Percentiles rank a stretch among this genome's conserved stretches.
Conservation (phyloP, 139 green algal species). For the Chlorella vulgaris region DNA sequence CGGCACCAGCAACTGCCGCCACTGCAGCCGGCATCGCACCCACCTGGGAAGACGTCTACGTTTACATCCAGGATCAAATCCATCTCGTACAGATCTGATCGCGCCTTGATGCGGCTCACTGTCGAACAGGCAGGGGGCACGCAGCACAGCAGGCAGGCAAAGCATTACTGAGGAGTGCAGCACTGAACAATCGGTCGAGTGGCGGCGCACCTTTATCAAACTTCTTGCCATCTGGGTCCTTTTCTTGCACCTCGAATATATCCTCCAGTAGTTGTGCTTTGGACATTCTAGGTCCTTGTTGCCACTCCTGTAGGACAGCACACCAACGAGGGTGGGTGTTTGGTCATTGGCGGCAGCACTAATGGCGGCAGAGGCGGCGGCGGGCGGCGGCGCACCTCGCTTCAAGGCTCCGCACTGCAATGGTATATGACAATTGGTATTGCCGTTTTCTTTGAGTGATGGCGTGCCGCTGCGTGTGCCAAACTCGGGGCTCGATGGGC, state of each 20-base stretch:
- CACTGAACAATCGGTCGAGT: neutral
- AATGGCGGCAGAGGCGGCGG: too few species aligned
- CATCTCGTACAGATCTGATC: constrained; percentile 92
- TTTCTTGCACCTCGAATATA: constrained; percentile 88
- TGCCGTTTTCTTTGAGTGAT: too few species aligned
- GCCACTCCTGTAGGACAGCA: neutral
- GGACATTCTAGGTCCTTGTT: constrained; percentile 11
- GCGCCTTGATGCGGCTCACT: constrained; percentile 85
- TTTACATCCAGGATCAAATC: constrained; percentile 94
- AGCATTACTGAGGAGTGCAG: neutral
- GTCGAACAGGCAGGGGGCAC: constrained; percentile 30
- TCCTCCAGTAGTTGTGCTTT: constrained; percentile 82
- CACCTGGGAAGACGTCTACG: constrained; percentile 86
- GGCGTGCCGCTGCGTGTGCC: too few species aligned
- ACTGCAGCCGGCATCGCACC: neutral
- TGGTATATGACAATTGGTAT: too few species aligned
- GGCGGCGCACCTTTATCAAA: constrained; percentile 96
- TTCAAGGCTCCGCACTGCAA: too few species aligned
- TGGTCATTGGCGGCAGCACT: too few species aligned
- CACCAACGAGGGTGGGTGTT: too few species aligned
- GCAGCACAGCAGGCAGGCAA: neutral
- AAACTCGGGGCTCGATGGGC: too few species aligned
- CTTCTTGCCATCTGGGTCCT: constrained; percentile 95
- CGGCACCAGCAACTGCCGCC: too few species aligned
- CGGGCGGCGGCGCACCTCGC: too few species aligned